phyloP scores from a whole-genome alignment of 2,329 filamentous ascomycete genomes.

The Gaeumannomyces tritici region DNA sequence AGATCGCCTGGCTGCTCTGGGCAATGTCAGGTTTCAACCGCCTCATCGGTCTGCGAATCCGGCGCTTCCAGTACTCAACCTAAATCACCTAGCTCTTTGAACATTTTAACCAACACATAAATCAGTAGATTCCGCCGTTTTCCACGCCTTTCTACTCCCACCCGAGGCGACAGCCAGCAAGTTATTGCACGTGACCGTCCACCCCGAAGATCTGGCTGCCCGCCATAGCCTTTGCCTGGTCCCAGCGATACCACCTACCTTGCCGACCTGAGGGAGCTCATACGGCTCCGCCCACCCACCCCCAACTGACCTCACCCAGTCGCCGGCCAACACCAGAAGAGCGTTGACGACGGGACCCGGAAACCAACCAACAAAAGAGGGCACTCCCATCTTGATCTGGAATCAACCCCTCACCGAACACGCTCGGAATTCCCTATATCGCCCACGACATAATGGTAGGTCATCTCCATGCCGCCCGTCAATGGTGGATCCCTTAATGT shows the following conservation, averaged over 20 bases:
- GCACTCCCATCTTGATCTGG: neutral
- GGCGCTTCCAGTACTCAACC: neutral
- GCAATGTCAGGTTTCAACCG: neutral
- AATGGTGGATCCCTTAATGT: neutral
- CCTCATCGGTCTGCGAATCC: neutral
- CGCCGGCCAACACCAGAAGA: neutral
- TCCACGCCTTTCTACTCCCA: neutral
- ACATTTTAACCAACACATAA: neutral
- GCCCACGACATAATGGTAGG: slow-evolving; percentile 23
- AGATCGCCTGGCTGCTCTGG: neutral
- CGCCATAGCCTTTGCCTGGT: neutral
- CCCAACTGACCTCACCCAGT: neutral
- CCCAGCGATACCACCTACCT: neutral
- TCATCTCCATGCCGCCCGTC: neutral
- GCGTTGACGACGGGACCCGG: neutral
- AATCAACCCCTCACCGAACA: neutral
- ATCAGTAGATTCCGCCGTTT: neutral
- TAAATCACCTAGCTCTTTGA: neutral
- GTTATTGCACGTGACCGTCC: neutral
- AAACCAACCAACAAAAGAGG: neutral
- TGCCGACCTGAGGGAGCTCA: too few relatives aligned
- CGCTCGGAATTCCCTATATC: neutral
- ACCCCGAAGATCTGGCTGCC: neutral
- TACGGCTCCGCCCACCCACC: neutral
- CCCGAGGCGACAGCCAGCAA: neutral